Evolutionary conservation across 1,284 basidiomycete genomes (phyloP).

Genomic region (Xerocomus nothofagi): DNA sequence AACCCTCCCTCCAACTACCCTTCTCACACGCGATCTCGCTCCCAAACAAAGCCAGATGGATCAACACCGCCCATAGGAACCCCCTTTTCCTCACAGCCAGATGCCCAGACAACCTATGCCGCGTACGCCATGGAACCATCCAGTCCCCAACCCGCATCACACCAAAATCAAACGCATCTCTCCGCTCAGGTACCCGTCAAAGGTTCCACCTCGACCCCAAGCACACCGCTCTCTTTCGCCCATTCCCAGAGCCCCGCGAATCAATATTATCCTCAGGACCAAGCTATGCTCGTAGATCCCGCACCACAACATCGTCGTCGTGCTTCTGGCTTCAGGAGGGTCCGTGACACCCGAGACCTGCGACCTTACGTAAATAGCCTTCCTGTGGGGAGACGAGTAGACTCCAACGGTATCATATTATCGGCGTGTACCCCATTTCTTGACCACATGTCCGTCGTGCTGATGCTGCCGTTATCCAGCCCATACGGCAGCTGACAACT

Average conservation of each 20-base stretch:
- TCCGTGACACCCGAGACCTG: constrained; percentile 69
- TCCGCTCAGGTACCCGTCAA: constrained; percentile 30
- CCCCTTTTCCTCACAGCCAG: constrained; percentile 53
- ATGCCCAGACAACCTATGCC: constrained; percentile 39
- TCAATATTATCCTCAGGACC: constrained; percentile 60
- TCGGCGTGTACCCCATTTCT: constrained; percentile 48
- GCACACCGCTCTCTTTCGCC: constrained; percentile 66
- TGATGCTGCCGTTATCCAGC: constrained; percentile 46
- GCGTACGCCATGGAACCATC: constrained; percentile 57
- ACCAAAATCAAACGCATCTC: constrained; percentile 40
- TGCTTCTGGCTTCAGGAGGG: constrained; percentile 67
- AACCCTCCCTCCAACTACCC: constrained; percentile 46
- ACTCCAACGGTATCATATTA: constrained; percentile 60
- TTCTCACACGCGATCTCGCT: constrained; percentile 59
- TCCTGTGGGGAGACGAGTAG: constrained; percentile 63
- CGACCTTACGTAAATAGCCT: constrained; percentile 63
- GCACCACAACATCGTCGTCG: constrained; percentile 65
- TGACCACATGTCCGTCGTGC: constrained; percentile 12
- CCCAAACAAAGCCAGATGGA: constrained; percentile 56
- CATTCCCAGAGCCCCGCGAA: constrained; percentile 49
- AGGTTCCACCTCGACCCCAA: constrained; percentile 49
- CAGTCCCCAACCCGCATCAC: constrained; percentile 55
- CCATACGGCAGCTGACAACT: constrained; percentile 84
- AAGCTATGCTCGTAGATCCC: constrained; percentile 66
- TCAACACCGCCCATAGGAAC: constrained; percentile 53